phyloP scores from a whole-genome alignment of 1,139 yeast species.

The Suhomyces kunorum region DNA sequence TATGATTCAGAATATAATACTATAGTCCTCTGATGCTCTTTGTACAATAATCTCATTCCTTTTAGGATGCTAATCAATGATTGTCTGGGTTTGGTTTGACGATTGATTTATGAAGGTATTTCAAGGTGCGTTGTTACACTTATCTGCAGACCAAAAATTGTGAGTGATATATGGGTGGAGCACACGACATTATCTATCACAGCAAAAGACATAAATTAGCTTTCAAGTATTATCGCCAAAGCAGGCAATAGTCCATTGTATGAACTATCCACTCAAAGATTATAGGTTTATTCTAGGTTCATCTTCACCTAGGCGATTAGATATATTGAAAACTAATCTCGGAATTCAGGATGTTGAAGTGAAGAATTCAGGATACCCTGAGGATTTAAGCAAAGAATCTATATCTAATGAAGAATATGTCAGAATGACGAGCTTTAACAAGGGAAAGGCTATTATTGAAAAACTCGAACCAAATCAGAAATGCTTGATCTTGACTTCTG shows the following conservation, averaged over 20 bases:
- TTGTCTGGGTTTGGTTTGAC: neutral
- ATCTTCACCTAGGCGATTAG: slow-evolving; percentile 76
- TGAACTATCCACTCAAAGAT: slow-evolving; percentile 27
- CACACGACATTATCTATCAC: no score
- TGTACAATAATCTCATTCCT: slow-evolving; percentile 53
- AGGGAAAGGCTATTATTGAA: slow-evolving; percentile 39
- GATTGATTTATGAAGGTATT: neutral
- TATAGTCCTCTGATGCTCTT: slow-evolving; percentile 53
- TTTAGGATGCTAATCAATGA: neutral
- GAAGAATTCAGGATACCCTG: slow-evolving; percentile 65
- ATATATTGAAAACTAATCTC: slow-evolving; percentile 60
- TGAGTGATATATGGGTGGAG: neutral
- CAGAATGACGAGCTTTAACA: slow-evolving; percentile 63
- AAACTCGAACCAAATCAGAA: slow-evolving; percentile 5
- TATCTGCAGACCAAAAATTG: slow-evolving; percentile 2
- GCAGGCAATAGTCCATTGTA: no score
- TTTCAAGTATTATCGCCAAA: no score
- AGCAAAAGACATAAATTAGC: no score
- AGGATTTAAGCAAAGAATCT: slow-evolving; percentile 60
- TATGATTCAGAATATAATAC: slow-evolving; percentile 54
- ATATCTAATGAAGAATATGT: slow-evolving; percentile 65
- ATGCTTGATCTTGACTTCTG: slow-evolving; percentile 68
- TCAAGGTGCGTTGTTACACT: neutral
- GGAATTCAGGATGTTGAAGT: slow-evolving; percentile 55
- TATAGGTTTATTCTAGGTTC: slow-evolving; percentile 69